Conservation (phyloP, 352 stramenopile genomes). For the Pythium insidiosum region DNA sequence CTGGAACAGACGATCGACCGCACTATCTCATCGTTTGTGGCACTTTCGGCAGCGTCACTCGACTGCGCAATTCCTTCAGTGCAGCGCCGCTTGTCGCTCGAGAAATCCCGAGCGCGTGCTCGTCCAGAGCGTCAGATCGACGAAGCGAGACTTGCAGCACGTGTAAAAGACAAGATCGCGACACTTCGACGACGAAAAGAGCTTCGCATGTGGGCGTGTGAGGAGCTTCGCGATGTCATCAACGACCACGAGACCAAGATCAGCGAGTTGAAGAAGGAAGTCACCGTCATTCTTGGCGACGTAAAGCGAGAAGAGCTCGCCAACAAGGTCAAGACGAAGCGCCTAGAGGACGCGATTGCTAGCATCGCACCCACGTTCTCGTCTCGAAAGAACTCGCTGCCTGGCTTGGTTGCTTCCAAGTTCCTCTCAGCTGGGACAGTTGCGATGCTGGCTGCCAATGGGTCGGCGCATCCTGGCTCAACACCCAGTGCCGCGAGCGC, state of each 20-base stretch:
- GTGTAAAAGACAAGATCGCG: conserved; percentile 28
- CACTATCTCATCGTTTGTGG: conserved; percentile 19
- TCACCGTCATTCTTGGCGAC: conserved; percentile 25
- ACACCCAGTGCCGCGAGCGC: too few species aligned
- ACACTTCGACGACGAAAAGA: conserved; percentile 33
- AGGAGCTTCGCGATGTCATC: conserved; percentile 33
- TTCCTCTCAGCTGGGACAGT: too few species aligned
- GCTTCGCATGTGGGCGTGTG: conserved; percentile 46
- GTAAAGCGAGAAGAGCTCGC: conserved; percentile 48
- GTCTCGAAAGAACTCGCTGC: conserved; percentile 12
- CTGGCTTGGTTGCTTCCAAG: conserved; percentile 7
- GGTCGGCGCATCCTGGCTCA: too few species aligned
- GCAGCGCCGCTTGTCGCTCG: not conserved
- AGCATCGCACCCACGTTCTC: not conserved
- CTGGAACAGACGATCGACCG: conserved; percentile 13
- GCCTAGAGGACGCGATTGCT: conserved; percentile 31
- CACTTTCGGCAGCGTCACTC: conserved; percentile 12
- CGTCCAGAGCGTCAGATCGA: not conserved
- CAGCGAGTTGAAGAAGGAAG: conserved; percentile 58
- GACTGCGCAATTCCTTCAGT: conserved; percentile 6
- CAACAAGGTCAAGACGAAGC: conserved; percentile 43
- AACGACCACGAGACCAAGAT: conserved; percentile 44
- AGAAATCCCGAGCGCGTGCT: not conserved
- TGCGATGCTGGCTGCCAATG: too few species aligned
- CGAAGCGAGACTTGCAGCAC: conserved; percentile 1